Evolutionary conservation across 805 yeast genomes (phyloP), one percentile per base, ranked within the genome.

Genomic region (Cyberlindnera euphorbiae): DNA sequence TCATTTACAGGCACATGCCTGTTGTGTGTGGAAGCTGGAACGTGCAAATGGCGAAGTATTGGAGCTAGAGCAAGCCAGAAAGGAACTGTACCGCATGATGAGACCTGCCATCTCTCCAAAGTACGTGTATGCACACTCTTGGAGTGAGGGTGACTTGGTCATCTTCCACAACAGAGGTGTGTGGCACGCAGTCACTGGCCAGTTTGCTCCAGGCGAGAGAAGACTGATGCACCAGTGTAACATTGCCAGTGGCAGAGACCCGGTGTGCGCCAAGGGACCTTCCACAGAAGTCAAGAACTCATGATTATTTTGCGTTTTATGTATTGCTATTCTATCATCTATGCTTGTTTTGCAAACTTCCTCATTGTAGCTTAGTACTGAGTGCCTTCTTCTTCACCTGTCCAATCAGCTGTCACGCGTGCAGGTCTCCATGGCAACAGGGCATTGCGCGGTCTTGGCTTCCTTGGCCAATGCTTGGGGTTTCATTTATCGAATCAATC

Each of bases 211-310:
- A 14, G 85, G 82, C 32, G 93, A 86, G 55, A 77, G 75, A 52
- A 75, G 96, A 60, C 67, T 87, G 55, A 86, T 87, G 94, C 96
- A 87, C 56, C 96, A 87, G 64, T 87, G 96, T 64, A 87, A 87
- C 63, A 83, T 87, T 57, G 95, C 96, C 15, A 75, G 86, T 54
- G 89, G 87, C 8, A 46, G 55, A 12, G 90, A 82, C 53, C 95
- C 95, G 3, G 56, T 62, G 6, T 50, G 56, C 43, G 49, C 42
- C 14, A 46, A 45, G 36, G 41, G 32, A 29, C 39, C 45, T 11
- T 33, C 41, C 6, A 17, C 14, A 8, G 44, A 33, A 26, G 17
- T 40, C 17, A 40, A 40, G 32, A 30, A 19, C 24, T 27, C 32
- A 17, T 36, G 17, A 30, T 19, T 19, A n/a, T n/a, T n/a, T n/a